Percentiles rank a stretch among this genome's conserved stretches.
Evolutionary conservation across 768 basidiomycete genomes (phyloP).

Genomic region (Cystofilobasidium macerans): DNA sequence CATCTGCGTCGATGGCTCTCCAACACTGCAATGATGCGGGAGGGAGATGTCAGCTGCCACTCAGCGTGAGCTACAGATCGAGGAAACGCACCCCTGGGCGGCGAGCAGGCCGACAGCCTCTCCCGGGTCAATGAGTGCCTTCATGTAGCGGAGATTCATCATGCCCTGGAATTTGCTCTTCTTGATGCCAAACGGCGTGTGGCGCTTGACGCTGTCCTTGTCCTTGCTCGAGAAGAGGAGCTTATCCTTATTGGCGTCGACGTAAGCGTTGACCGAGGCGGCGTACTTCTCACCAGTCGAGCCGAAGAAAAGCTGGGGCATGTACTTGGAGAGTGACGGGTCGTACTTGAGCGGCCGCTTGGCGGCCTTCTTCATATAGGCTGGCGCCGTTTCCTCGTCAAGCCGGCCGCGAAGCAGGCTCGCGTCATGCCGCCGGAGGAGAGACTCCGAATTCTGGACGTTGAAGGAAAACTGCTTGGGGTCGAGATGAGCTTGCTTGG

Average conservation of each 20-base stretch:
- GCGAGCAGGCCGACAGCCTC: conserved; percentile 97
- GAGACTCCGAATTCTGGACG: conserved; percentile 67
- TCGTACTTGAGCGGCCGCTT: conserved; percentile 59
- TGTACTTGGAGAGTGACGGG: conserved; percentile 63
- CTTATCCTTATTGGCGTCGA: conserved; percentile 59
- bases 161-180: conserved; percentile 59
- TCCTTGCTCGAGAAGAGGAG: conserved; percentile 31
- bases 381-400: conserved; percentile 55
- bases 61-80: background rate
- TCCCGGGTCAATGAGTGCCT: conserved; percentile 87
- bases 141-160: conserved; percentile 87
- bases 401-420: conserved; percentile 45
- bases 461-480: conserved; percentile 74
- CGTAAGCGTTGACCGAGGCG: conserved; percentile 61
- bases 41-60: background rate
- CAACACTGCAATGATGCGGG: conserved; percentile 53
- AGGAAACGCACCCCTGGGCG: conserved; percentile 70
- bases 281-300: conserved; percentile 89
- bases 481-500: conserved; percentile 87
- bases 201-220: conserved; percentile 27
- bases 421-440: conserved; percentile 60
- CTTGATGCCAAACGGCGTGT: conserved; percentile 27
- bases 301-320: conserved; percentile 69
- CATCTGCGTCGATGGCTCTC: conserved; percentile 99
- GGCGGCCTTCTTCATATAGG: conserved; percentile 73